These are phyloP conservation scores for Podaxis rugospora DNA, from an alignment of 768 basidiomycete species.

Conservation along the genomic window DNA sequence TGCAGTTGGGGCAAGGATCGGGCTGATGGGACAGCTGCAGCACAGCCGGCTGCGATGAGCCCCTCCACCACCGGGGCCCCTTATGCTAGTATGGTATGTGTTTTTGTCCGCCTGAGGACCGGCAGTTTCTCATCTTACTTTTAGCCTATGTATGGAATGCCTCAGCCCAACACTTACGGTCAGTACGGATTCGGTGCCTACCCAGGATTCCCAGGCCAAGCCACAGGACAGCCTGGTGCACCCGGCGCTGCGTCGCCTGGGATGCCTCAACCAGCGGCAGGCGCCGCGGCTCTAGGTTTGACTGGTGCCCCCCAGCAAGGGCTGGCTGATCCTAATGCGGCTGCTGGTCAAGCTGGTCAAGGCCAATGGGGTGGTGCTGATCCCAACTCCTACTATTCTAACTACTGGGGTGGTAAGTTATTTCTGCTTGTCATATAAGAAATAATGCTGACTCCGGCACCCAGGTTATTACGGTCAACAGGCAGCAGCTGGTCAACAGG, in stretches of 20 bases:
- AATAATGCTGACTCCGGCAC: slow-evolving; percentile 13
- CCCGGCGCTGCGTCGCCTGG: slow-evolving; percentile 49
- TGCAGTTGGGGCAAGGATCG: slow-evolving; percentile 99
- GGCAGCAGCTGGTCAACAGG: slow-evolving; percentile 51
- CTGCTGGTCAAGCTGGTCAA: slow-evolving; percentile 56
- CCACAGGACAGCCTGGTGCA: slow-evolving; percentile 42
- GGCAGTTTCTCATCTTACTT: slow-evolving; percentile 7
- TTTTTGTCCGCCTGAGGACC: not conserved
- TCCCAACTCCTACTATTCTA: slow-evolving; percentile 71
- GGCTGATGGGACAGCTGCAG: slow-evolving; percentile 61
- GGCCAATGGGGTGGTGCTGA: slow-evolving; percentile 77
- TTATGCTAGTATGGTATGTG: slow-evolving; percentile 76
- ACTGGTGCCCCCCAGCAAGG: slow-evolving; percentile 54
- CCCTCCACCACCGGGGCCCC: slow-evolving; percentile 59
- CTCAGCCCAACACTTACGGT: slow-evolving; percentile 74
- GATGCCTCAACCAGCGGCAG: slow-evolving; percentile 55
- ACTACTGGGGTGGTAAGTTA: slow-evolving; percentile 78
- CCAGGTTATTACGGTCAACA: slow-evolving; percentile 83
- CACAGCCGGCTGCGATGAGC: slow-evolving; percentile 48
- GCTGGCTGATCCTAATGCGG: slow-evolving; percentile 48
- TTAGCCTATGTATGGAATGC: slow-evolving; percentile 89
- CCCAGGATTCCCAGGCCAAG: slow-evolving; percentile 63
- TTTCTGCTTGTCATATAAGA: not conserved
- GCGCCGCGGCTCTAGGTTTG: slow-evolving; percentile 50
- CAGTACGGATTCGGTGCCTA: slow-evolving; percentile 78